These are phyloP conservation scores for Astragalus membranaceus DNA, from an alignment of 306 rosid species.

Conservation along the genomic window DNA sequence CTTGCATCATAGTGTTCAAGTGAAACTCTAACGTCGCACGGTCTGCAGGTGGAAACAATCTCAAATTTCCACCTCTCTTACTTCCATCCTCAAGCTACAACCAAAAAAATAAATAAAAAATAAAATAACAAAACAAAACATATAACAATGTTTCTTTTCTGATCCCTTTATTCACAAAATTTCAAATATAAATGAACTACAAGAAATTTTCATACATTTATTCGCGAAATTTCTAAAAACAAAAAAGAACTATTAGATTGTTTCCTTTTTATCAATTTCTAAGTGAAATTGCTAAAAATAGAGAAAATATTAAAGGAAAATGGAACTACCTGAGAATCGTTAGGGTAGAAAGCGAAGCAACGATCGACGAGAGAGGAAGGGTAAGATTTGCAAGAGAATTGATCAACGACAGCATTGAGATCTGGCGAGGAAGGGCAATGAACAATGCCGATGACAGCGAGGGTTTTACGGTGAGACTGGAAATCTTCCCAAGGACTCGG, in stretches of 20 bases:
- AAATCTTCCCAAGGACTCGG: conserved; percentile 97
- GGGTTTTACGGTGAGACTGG: conserved; percentile 83
- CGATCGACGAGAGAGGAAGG: conserved; percentile 75
- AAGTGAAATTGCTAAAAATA: neutral
- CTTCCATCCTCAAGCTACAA: conserved; percentile 87
- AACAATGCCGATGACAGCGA: conserved; percentile 73
- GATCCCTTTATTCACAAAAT: neutral
- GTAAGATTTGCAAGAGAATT: conserved; percentile 52
- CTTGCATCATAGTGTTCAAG: conserved; percentile 95
- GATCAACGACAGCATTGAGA: conserved; percentile 52
- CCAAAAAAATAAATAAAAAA: neutral
- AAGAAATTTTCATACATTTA: neutral
- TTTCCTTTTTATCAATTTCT: neutral
- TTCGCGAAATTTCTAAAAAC: neutral
- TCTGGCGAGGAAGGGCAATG: conserved; percentile 94
- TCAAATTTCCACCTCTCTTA: conserved; percentile 65
- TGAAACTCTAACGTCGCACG: conserved; percentile 75
- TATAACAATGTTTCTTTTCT: neutral
- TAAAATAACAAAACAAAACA: too few relatives aligned
- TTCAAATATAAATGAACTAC: neutral
- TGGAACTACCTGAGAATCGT: conserved; percentile 64
- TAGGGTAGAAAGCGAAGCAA: conserved; percentile 86
- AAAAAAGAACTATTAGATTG: neutral
- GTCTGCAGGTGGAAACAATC: conserved; percentile 95
- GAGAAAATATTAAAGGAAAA: neutral